Base-by-base conservation (phyloP, 164 flowering plant genomes). In the Malania oleifera region DNA sequence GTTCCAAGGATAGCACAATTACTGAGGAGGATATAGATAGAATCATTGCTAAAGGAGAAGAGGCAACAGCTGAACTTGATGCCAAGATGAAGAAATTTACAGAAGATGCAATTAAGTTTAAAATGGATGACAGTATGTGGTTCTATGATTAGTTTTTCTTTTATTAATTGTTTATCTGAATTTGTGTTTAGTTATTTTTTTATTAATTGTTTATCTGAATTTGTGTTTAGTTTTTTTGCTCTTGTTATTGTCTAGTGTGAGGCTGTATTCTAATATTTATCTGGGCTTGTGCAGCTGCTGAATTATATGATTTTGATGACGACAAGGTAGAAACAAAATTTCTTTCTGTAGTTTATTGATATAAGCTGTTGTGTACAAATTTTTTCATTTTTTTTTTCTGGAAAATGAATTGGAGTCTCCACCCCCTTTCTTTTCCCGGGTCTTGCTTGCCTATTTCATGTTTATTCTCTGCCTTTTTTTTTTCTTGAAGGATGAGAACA, bases 81-180 rank as follows among this genome's bases (percentile, higher is more conserved):
- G 99, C 96, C 35, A 95, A 95, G 70, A 95, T 95, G 99, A 95
- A 89, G 77, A 95, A 87, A 69, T 95, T 95, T 60, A 95, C 98
- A 20, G 99, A 95, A 80, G 99, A 95, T 82, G 98, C 98, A 24
- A 91, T 95, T 60, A 91, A 95, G 64, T 95, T 95, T 70, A 95
- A 95, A 71, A 87, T 95, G 98, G 99, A 95, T 67, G 99, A 91
- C 71, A 80, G 98, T 95, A 84, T 61, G 98, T 73, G 20, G 22
- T 59, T 52, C 38, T 5, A n/a, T 39, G 22, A 31, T 20, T 22
- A 1, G 13, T 50, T 7, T 25, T 20, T 5, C 10, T 0, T 50
- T 27, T 13, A 50, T 50, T 50, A 5, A 23, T 12, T 23, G 11
- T 5, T 23, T 24, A 14, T 23, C 2, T 50, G n/a, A n/a, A n/a